Evolutionary conservation across 2,329 filamentous ascomycete species (phyloP), one percentile per base, ranked within the genome.

Genomic region (Keithomyces neogunnii): DNA sequence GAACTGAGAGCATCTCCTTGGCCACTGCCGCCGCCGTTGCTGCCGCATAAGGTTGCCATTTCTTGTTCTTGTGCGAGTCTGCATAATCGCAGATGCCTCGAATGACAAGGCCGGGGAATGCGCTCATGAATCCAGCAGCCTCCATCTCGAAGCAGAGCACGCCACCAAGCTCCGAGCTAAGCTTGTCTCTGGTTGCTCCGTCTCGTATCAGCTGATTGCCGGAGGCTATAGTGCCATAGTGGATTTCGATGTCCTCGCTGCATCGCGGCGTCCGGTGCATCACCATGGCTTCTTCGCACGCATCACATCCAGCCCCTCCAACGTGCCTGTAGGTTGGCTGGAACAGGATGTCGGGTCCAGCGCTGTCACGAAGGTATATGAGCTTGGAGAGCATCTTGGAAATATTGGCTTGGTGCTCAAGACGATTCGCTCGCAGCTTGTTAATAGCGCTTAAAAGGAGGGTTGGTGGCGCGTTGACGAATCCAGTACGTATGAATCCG

Each of bases 21-120:
- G 62, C 60, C 32, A 57, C 62, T 9, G 62, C 62, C 0, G 68
- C 68, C 0, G 69, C 68, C 0, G 61, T 59, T 0, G 58, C 57
- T 0, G 70, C 66, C 0, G 69, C 68, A 53, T 68, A 70, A 0
- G 39, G 38, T 29, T 70, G 66, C 69, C 67, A 72, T 3, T 39
- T 32, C 8, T 71, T 63, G 29, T 63, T 63, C 48, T 71, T 72
- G 49, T 72, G 67, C 0, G 60, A 64, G 51, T 73, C 70, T 3
- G 66, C 60, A 45, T 72, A 73, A 45, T 72, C 66, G 28, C 64
- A 73, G 0, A 73, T 69, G 0, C 68, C 69, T 19, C 68, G 62
- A n/a, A 73, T 66, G 0, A 67, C 59, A 0, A 73, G 50, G 33
- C 65, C 72, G 0, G 65, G 63, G 1, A 68, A 58, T 0, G 59